Percentiles rank a stretch among this genome's conserved stretches.
Evolutionary conservation across 257 asterid species (phyloP).

Genomic region (Solanum medicagineum): DNA sequence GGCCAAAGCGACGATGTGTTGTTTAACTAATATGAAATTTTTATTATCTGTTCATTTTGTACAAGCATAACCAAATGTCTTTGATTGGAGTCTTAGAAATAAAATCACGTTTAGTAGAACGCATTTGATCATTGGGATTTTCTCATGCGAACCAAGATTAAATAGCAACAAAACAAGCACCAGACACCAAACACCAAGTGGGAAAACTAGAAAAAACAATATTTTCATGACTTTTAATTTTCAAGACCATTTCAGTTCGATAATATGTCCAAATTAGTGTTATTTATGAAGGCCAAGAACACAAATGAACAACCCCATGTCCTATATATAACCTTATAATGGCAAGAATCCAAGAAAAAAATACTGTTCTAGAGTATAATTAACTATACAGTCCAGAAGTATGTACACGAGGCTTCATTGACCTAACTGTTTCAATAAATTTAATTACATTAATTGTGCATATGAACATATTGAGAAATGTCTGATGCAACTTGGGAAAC

Average conservation of each 20-base stretch:
- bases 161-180: background rate
- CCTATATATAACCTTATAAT: background rate
- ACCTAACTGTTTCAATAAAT: background rate
- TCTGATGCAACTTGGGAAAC: slow-evolving; percentile 37
- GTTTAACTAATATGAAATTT: too few species aligned
- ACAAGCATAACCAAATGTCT: background rate
- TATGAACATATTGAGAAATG: slow-evolving; percentile 24
- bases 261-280: too few species aligned
- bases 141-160: background rate
- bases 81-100: background rate
- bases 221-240: background rate
- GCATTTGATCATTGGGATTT: background rate
- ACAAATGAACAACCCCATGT: background rate
- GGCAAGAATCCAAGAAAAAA: background rate
- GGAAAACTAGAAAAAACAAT: background rate
- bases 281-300: background rate
- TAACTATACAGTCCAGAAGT: background rate
- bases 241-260: background rate
- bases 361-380: background rate
- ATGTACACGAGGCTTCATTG: background rate
- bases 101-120: background rate
- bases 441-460: slow-evolving; percentile 20
- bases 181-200: background rate
- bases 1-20: slow-evolving; percentile 46
- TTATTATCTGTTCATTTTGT: too few species aligned